Evolutionary conservation across 805 yeast genomes (phyloP).

Genomic region (Metschnikowia borealis): DNA sequence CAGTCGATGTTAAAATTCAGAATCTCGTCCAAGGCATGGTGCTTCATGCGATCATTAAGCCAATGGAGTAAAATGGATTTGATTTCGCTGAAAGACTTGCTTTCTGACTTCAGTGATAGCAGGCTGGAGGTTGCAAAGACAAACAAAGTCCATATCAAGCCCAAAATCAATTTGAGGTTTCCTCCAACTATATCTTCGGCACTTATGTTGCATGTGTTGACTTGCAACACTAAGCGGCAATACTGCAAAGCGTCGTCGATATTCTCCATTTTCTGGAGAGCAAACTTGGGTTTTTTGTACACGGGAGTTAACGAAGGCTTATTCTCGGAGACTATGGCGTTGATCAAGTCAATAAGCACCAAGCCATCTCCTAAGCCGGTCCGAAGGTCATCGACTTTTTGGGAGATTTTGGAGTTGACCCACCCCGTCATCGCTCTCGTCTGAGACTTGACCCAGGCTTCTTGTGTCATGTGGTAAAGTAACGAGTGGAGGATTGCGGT

Average conservation of each 20-base stretch:
- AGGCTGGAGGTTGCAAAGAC: conserved; percentile 35
- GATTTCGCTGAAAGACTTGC: conserved; percentile 27
- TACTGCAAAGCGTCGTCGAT: conserved; percentile 40
- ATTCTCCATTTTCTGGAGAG: conserved; percentile 47
- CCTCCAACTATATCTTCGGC: conserved; percentile 50
- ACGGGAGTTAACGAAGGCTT: conserved; percentile 25
- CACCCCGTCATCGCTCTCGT: conserved; percentile 48
- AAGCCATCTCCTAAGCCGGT: conserved; percentile 41
- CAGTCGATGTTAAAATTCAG: conserved; percentile 53
- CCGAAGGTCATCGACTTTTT: conserved; percentile 21
- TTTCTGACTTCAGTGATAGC: conserved; percentile 19
- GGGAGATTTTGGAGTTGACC: conserved; percentile 39
- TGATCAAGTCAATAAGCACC: conserved; percentile 33
- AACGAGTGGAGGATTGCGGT: background rate
- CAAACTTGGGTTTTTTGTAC: conserved; percentile 35
- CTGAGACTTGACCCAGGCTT: conserved; percentile 42
- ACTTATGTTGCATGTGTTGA: conserved; percentile 42
- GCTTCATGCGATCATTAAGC: conserved; percentile 40
- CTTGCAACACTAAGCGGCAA: conserved; percentile 34
- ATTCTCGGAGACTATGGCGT: conserved; percentile 23
- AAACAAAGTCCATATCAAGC: conserved; percentile 48
- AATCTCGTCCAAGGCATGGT: conserved; percentile 24
- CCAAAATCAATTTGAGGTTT: conserved; percentile 43
- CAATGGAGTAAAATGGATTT: conserved; percentile 40
- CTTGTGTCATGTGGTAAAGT: conserved; percentile 8